phyloP scores from a whole-genome alignment of 257 asterid species.

The Mitragyna speciosa region DNA sequence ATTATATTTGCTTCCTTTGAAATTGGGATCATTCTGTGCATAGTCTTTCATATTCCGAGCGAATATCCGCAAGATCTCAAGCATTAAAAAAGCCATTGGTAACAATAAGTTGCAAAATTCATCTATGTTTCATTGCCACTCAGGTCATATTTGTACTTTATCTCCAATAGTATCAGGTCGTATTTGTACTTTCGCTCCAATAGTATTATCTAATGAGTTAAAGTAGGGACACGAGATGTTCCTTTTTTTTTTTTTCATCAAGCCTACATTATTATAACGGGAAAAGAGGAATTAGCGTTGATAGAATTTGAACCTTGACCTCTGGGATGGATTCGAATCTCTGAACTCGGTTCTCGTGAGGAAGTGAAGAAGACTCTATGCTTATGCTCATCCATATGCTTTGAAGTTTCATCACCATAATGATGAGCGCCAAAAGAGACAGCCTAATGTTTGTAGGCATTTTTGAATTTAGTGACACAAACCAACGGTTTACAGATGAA shows the following conservation, averaged over 20 bases:
- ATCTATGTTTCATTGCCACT: constrained; percentile 8
- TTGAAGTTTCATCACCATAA: constrained; percentile 23
- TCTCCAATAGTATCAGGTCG: constrained; percentile 34
- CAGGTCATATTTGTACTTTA: constrained; percentile 38
- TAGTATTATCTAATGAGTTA: constrained; percentile 15
- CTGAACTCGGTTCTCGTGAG: too few species aligned
- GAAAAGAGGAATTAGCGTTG: too few species aligned
- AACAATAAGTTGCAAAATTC: constrained; percentile 36
- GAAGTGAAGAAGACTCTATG: constrained; percentile 47
- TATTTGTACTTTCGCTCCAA: too few species aligned
- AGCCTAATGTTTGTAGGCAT: constrained; percentile 45
- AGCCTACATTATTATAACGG: too few species aligned
- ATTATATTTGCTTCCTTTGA: too few species aligned
- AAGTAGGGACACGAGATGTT: constrained; percentile 26
- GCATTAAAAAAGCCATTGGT: constrained; percentile 39
- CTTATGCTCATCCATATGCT: constrained; percentile 55
- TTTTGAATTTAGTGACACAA: constrained; percentile 27
- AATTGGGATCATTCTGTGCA: constrained; percentile 37
- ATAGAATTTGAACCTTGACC: too few species aligned
- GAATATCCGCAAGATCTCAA: constrained; percentile 30
- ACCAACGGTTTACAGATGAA: constrained; percentile 45
- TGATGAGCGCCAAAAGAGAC: constrained; percentile 60
- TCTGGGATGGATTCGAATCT: too few species aligned
- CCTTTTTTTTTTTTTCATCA: constrained; percentile 29
- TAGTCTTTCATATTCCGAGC: constrained; percentile 10